Percentiles rank a stretch among this genome's conserved stretches.
These are phyloP conservation scores for Sutorius eximius DNA, from an alignment of 1,284 basidiomycete species.

Conservation along the genomic window DNA sequence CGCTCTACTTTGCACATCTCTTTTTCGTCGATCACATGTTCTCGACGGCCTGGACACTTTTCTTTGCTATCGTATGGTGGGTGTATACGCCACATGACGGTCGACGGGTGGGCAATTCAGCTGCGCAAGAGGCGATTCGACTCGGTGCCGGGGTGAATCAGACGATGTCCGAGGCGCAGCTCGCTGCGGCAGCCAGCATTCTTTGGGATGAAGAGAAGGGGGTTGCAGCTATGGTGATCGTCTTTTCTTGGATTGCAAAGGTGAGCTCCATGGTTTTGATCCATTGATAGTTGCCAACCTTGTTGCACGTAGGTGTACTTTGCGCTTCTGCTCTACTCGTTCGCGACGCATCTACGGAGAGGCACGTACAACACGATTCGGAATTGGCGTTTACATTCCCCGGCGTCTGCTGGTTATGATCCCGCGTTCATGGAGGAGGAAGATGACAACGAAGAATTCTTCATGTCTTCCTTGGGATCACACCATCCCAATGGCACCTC, in stretches of 20 bases:
- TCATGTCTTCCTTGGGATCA: constrained; percentile 57
- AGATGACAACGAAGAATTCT: constrained; percentile 64
- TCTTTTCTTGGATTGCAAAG: constrained; percentile 87
- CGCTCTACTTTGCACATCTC: constrained; percentile 88
- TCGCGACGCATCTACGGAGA: constrained; percentile 88
- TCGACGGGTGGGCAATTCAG: constrained; percentile 72
- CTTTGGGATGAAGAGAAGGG: constrained; percentile 93
- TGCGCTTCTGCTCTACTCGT: constrained; percentile 89
- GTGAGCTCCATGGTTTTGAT: constrained; percentile 45
- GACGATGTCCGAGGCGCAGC: constrained; percentile 62
- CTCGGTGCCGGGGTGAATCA: constrained; percentile 49
- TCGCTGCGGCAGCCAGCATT: constrained; percentile 67
- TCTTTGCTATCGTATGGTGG: constrained; percentile 92
- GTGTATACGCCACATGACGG: constrained; percentile 90
- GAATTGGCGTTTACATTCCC: constrained; percentile 44
- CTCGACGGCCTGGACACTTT: constrained; percentile 88
- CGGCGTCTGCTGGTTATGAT: constrained; percentile 39
- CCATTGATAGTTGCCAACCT: constrained; percentile 5
- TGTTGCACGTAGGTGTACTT: constrained; percentile 79
- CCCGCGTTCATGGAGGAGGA: constrained; percentile 52
- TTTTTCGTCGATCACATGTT: constrained; percentile 93
- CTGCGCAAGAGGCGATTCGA: constrained; percentile 84
- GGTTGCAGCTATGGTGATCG: constrained; percentile 73
- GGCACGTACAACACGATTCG: constrained; percentile 88
- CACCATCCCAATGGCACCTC: constrained; percentile 37